Percentiles rank a stretch among this genome's conserved stretches.
Evolutionary conservation across 2,329 filamentous ascomycete species (phyloP).

Genomic region (Colletotrichum shisoi): DNA sequence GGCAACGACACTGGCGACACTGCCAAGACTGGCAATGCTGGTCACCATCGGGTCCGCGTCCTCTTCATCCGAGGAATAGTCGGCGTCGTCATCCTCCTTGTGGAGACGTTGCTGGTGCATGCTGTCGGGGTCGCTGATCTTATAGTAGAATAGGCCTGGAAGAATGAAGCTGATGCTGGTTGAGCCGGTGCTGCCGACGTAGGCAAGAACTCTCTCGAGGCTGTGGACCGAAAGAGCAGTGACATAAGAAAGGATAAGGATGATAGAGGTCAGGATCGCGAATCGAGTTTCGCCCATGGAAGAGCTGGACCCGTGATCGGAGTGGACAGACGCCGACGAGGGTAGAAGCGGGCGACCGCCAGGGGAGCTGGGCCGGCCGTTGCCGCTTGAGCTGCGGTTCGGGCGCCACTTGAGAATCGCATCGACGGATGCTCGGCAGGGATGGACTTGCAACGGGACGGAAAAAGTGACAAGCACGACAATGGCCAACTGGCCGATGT

Average conservation of each 20-base stretch:
- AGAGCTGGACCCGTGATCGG: slow-evolving; percentile 63
- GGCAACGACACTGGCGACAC: slow-evolving; percentile 50
- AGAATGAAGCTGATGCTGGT: slow-evolving; percentile 98
- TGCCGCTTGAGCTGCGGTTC: slow-evolving; percentile 52
- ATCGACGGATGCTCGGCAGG: slow-evolving; percentile 92
- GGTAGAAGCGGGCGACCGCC: slow-evolving; percentile 56
- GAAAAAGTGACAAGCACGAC: slow-evolving; percentile 96
- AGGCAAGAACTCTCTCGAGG: slow-evolving; percentile 89
- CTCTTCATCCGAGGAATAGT: slow-evolving; percentile 60
- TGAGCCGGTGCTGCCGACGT: slow-evolving; percentile 92
- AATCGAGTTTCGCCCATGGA: slow-evolving; percentile 88
- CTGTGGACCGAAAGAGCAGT: slow-evolving; percentile 91
- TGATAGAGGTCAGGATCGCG: slow-evolving; percentile 83
- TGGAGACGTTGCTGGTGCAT: slow-evolving; percentile 83
- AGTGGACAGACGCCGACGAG: slow-evolving; percentile 50
- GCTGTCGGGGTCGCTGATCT: slow-evolving; percentile 90
- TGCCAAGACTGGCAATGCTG: slow-evolving; percentile 57
- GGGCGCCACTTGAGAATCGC: slow-evolving; percentile 94
- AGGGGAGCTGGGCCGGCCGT: slow-evolving; percentile 52
- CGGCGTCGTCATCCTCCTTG: slow-evolving; percentile 90
- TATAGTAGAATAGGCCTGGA: slow-evolving; percentile 96
- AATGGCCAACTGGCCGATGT: slow-evolving; percentile 92
- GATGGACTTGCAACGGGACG: slow-evolving; percentile 93
- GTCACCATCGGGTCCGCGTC: slow-evolving; percentile 54
- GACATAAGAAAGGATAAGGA: slow-evolving; percentile 84